Evolutionary conservation across 768 basidiomycete genomes (phyloP).

Genomic region (Lactarius indigo): DNA sequence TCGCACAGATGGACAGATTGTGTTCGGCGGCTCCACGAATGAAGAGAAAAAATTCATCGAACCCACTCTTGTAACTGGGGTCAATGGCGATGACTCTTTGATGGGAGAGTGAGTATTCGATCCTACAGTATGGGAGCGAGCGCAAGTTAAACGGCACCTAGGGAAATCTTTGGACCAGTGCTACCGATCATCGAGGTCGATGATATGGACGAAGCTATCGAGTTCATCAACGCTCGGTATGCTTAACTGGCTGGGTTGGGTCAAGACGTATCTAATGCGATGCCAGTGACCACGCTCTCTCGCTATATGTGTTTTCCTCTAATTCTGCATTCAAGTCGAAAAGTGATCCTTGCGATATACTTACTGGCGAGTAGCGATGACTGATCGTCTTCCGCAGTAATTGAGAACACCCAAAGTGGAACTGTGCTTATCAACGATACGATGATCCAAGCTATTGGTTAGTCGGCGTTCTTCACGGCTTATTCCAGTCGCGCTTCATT

Average conservation of each 20-base stretch:
- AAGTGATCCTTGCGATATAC: constrained; percentile 38
- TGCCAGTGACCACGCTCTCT: constrained; percentile 67
- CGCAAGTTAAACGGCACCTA: constrained; percentile 29
- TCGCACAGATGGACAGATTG: constrained; percentile 60
- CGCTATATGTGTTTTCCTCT: constrained; percentile 73
- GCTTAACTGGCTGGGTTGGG: background rate
- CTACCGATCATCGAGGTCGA: constrained; percentile 72
- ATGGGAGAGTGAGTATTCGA: constrained; percentile 63
- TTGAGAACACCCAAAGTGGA: constrained; percentile 69
- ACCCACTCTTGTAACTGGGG: constrained; percentile 67
- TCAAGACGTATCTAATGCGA: background rate
- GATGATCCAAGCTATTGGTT: constrained; percentile 55
- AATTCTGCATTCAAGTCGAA: constrained; percentile 56
- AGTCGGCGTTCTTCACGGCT: constrained; percentile 25
- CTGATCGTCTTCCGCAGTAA: constrained; percentile 42
- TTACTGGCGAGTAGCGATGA: no score
- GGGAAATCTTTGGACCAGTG: constrained; percentile 84
- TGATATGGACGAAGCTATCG: constrained; percentile 66
- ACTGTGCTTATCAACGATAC: constrained; percentile 67
- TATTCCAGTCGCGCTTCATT: background rate
- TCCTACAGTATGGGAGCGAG: background rate
- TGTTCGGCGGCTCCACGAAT: constrained; percentile 60
- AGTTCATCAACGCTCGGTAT: constrained; percentile 58
- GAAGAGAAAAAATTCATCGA: constrained; percentile 57
- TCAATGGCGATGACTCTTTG: constrained; percentile 59